Conservation (phyloP, 305 asterid species). For the Plantago rigida region DNA sequence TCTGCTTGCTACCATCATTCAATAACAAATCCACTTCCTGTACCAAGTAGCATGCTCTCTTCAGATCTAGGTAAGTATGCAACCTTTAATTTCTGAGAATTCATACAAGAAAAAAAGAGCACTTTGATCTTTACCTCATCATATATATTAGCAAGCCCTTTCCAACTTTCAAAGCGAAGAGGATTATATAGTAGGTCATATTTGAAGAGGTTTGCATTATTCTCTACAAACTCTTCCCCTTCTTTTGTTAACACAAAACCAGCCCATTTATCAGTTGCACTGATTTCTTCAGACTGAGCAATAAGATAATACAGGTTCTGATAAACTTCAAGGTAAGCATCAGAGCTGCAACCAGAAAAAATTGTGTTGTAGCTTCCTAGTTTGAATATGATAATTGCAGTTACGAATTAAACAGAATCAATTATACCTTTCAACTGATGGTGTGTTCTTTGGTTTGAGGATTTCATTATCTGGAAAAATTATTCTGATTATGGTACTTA, state of each 20-base stretch:
- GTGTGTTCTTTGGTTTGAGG: constrained; percentile 41
- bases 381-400: constrained; percentile 24
- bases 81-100: constrained; percentile 21
- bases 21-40: constrained; percentile 98
- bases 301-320: constrained; percentile 81
- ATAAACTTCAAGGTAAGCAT: constrained; percentile 74
- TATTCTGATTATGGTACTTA: constrained; percentile 53
- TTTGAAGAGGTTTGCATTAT: constrained; percentile 80
- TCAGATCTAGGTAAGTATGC: constrained; percentile 18
- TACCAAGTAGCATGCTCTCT: constrained; percentile 22
- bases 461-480: constrained; percentile 52
- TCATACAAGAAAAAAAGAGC: constrained; percentile 25
- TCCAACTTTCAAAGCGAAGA: constrained; percentile 91
- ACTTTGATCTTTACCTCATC: constrained; percentile 61
- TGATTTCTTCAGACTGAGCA: constrained; percentile 84
- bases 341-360: constrained; percentile 61
- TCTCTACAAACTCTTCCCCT: constrained; percentile 87
- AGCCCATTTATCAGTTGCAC: constrained; percentile 98
- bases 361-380: constrained; percentile 19
- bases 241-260: constrained; percentile 95
- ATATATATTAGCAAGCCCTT: constrained; percentile 85
- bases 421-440: constrained; percentile 53
- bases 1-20: constrained; percentile 97
- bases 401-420: constrained; percentile 16
- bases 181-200: constrained; percentile 90